Evolutionary conservation across 768 basidiomycete genomes (phyloP).

Genomic region (Trametes cingulata): DNA sequence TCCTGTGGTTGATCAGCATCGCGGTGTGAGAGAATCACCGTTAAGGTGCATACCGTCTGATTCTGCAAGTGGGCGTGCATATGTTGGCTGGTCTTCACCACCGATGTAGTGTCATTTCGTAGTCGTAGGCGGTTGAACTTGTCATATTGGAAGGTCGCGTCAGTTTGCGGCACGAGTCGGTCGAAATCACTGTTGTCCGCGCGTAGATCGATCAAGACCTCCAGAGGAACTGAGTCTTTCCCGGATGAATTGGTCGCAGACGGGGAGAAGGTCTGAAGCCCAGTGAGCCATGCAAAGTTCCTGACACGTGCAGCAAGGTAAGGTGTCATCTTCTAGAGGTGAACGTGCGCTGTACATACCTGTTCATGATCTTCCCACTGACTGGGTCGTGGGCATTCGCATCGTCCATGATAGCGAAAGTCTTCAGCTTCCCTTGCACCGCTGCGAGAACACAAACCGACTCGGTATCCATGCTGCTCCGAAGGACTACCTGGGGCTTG

Average conservation of each 20-base stretch:
- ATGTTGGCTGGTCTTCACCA: conserved; percentile 41
- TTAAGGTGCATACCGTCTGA: conserved; percentile 53
- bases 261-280: conserved; percentile 88
- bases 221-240: conserved; percentile 75
- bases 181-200: conserved; percentile 85
- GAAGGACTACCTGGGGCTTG: conserved; percentile 86
- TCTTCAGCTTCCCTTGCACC: conserved; percentile 75
- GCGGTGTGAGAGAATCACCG: not conserved
- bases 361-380: conserved; percentile 81
- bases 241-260: conserved; percentile 41
- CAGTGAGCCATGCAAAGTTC: conserved; percentile 75
- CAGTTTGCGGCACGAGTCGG: conserved; percentile 86
- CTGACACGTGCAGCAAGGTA: conserved; percentile 38
- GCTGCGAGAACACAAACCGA: conserved; percentile 75
- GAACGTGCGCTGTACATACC: conserved; percentile 42
- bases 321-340: too few relatives aligned
- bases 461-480: conserved; percentile 55
- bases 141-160: conserved; percentile 85
- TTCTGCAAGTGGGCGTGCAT: conserved; percentile 55
- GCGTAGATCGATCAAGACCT: conserved; percentile 83
- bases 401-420: conserved; percentile 79
- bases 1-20: conserved; percentile 54
- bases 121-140: conserved; percentile 92
- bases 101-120: conserved; percentile 66
- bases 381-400: conserved; percentile 79